Conservation (phyloP, 176 grass and related monocot genomes). For the Secale cereale region DNA sequence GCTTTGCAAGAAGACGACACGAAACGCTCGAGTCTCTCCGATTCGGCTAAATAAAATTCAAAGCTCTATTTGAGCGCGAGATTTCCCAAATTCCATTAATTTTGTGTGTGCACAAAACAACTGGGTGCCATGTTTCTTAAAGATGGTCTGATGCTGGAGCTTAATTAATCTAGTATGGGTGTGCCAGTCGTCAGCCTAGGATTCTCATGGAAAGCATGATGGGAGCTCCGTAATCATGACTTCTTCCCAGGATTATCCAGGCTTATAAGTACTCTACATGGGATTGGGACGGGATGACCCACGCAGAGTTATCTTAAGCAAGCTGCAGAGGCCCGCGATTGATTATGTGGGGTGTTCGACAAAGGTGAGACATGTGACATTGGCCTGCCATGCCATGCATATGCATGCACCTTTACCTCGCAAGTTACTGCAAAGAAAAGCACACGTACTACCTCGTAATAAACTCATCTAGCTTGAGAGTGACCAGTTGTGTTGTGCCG, state of each 20-base stretch:
- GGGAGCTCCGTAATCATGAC: background rate
- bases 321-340: conserved; percentile 24
- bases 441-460: background rate
- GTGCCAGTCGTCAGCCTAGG: conserved; percentile 13
- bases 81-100: background rate
- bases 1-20: background rate
- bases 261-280: background rate
- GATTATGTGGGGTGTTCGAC: conserved; percentile 24
- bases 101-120: background rate
- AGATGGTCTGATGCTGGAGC: background rate
- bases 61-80: background rate
- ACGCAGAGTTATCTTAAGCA: conserved; percentile 18
- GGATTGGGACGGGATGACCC: background rate
- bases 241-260: conserved; percentile 11
- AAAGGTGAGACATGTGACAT: conserved; percentile 38
- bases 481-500: too few relatives aligned
- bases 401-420: background rate
- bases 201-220: conserved; percentile 21
- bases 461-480: background rate
- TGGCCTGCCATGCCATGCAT: background rate
- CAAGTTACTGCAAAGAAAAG: conserved; percentile 26
- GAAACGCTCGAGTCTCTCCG: background rate
- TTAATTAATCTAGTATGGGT: background rate
- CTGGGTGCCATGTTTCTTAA: background rate
- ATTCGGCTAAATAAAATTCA: too few relatives aligned